Conservation (phyloP, 139 green algal species). For the Chlorella sp. region DNA sequence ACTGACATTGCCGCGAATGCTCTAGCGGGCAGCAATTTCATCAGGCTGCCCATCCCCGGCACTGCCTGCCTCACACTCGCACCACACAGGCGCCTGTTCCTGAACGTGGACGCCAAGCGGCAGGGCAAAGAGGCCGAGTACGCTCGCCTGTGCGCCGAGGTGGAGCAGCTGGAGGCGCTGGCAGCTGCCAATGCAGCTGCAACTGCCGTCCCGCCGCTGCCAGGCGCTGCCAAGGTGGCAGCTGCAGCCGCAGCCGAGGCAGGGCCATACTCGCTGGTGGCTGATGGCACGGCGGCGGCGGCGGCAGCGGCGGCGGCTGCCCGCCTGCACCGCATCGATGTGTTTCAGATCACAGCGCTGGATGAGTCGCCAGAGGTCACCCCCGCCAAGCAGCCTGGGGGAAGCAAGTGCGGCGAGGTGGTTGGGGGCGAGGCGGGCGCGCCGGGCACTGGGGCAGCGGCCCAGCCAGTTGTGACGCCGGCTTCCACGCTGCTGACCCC, state of each 20-base stretch:
- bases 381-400: too few species aligned
- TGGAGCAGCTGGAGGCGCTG: background rate
- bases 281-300: background rate
- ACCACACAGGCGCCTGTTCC: conserved; percentile 61
- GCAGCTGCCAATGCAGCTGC: background rate
- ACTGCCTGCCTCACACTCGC: too few species aligned
- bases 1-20: too few species aligned
- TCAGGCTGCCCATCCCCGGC: too few species aligned
- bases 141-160: conserved; percentile 52
- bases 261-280: background rate
- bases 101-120: conserved; percentile 53
- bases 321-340: background rate
- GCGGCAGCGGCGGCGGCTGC: background rate
- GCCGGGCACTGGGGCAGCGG: too few species aligned
- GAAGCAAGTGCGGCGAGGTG: too few species aligned
- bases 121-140: conserved; percentile 55
- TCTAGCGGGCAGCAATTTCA: too few species aligned
- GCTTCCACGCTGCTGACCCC: conserved; percentile 28
- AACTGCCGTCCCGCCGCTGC: background rate
- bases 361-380: too few species aligned
- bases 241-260: background rate
- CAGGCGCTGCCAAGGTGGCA: background rate
- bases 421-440: too few species aligned
- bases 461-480: background rate
- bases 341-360: too few species aligned